Evolutionary conservation across 306 rosid genomes (phyloP).

Genomic region (Trichosanthes cucumerina): DNA sequence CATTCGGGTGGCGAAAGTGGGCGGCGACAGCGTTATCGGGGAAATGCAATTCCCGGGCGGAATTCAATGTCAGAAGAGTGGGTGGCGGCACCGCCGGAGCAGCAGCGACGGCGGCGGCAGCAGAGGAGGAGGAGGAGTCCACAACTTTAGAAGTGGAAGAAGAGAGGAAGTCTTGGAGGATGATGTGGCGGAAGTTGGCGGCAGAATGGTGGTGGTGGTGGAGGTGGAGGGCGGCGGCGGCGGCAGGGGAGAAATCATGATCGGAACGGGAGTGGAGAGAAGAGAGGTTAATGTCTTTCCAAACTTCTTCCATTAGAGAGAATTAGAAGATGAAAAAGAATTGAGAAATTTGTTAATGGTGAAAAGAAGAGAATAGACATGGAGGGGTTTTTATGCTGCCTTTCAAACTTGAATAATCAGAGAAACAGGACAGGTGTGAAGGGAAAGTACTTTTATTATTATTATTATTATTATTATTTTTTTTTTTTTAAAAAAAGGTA

Average conservation of each 20-base stretch:
- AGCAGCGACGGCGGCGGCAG: neutral
- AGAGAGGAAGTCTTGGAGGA: constrained; percentile 9
- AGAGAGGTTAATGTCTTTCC: constrained; percentile 5
- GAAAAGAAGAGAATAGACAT: neutral
- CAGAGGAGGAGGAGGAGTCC: neutral
- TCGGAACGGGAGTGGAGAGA: neutral
- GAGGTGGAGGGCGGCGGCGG: neutral
- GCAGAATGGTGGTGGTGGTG: constrained; percentile 5
- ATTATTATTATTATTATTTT: too few relatives aligned
- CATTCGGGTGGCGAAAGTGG: neutral
- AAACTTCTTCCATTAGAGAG: neutral
- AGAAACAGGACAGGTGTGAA: neutral
- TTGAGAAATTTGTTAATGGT: neutral
- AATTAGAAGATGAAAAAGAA: neutral
- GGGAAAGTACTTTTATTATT: neutral
- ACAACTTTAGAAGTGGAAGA: neutral
- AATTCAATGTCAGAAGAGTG: neutral
- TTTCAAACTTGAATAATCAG: neutral
- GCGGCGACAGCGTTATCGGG: neutral
- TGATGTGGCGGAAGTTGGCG: constrained; percentile 1
- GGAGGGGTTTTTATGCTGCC: neutral
- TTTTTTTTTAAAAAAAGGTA: too few relatives aligned
- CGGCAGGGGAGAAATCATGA: neutral
- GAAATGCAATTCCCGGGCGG: constrained; percentile 3
- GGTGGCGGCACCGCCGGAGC: neutral